Conservation (phyloP, 768 basidiomycete genomes). For the Tremella mesenterica region DNA sequence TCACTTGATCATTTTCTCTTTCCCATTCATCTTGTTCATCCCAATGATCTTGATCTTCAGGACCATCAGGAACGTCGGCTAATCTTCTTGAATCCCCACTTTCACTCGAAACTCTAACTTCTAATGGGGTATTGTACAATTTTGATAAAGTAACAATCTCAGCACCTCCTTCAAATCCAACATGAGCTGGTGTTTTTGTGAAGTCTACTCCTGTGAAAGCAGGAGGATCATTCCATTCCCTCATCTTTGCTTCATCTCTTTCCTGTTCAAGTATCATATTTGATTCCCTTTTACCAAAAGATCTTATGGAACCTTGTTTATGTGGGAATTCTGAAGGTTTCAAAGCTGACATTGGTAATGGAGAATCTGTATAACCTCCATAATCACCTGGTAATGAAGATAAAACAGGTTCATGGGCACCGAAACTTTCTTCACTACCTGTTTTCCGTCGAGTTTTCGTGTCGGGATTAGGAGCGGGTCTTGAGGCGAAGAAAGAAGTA, state of each 20-base stretch:
- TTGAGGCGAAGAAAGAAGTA: constrained; percentile 12
- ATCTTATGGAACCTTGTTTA: too few species aligned
- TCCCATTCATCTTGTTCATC: background rate
- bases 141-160: background rate
- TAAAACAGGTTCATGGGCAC: background rate
- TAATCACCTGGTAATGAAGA: too few species aligned
- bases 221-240: too few species aligned
- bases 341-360: too few species aligned
- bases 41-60: too few species aligned
- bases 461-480: constrained; percentile 13
- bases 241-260: too few species aligned
- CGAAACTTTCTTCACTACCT: background rate
- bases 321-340: too few species aligned
- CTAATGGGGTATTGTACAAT: background rate
- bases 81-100: too few species aligned
- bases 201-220: background rate
- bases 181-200: background rate
- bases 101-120: background rate
- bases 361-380: too few species aligned
- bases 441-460: background rate
- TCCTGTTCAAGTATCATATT: too few species aligned
- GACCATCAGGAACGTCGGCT: too few species aligned
- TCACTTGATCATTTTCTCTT: background rate
- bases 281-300: too few species aligned
- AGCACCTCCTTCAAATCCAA: background rate